Percentiles rank a stretch among this genome's conserved stretches.
These are phyloP conservation scores for Septoria petroselini DNA, from an alignment of 2,329 filamentous ascomycete species.

Conservation along the genomic window DNA sequence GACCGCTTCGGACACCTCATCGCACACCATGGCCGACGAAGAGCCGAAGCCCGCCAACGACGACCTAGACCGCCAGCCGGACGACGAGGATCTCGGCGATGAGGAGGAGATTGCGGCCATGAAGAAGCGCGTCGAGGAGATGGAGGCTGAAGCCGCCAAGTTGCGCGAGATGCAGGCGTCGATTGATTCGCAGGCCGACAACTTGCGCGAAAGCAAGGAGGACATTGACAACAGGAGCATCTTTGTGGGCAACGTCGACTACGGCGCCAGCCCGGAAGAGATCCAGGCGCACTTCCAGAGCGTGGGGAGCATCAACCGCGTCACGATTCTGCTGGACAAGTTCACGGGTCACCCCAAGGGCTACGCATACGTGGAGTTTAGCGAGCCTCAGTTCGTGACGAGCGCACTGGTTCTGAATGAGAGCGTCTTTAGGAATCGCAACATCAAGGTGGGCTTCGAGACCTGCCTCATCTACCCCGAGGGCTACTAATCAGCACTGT, in stretches of 20 bases:
- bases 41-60: conserved; percentile 30
- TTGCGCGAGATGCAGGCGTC: conserved; percentile 56
- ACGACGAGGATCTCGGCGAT: conserved; percentile 37
- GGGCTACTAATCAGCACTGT: conserved; percentile 30
- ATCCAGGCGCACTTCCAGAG: conserved; percentile 98
- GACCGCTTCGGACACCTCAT: conserved; percentile 22
- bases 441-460: conserved; percentile 75
- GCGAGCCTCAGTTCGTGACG: conserved; percentile 86
- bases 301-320: conserved; percentile 94
- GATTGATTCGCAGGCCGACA: conserved; percentile 79
- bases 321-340: conserved; percentile 96
- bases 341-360: conserved; percentile 99
- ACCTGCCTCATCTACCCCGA: neutral
- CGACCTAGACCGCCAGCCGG: conserved; percentile 29
- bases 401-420: conserved; percentile 95
- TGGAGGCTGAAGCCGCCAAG: conserved; percentile 58
- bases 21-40: conserved; percentile 31
- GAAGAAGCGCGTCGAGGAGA: conserved; percentile 54
- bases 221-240: conserved; percentile 93
- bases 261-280: conserved; percentile 93
- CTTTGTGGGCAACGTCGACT: conserved; percentile 98
- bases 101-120: conserved; percentile 49
- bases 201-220: conserved; percentile 86
- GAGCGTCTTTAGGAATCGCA: conserved; percentile 89
- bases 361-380: conserved; percentile 98